Percentiles rank a stretch among this genome's conserved stretches.
Conservation (phyloP, 2,329 filamentous ascomycete genomes). For the Didymella segeticola region DNA sequence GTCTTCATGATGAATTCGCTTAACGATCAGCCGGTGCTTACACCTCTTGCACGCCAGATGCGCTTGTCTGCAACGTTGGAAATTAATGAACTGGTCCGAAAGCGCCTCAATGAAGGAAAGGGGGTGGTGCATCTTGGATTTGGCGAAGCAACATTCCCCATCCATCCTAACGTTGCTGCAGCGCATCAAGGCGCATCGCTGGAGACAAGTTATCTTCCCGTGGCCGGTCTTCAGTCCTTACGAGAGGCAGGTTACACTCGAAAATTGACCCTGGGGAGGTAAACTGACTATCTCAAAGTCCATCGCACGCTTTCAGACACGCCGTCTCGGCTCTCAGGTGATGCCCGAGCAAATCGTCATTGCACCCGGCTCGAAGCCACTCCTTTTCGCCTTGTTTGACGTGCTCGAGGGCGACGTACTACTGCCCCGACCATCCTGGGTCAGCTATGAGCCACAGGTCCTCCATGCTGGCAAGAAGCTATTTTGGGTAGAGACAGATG, state of each 20-base stretch:
- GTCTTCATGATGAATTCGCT: too few relatives aligned
- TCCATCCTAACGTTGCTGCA: not conserved
- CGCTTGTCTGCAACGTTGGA: conserved; percentile 6
- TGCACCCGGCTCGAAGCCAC: conserved; percentile 6
- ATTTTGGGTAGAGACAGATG: conserved; percentile 9
- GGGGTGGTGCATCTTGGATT: conserved; percentile 9
- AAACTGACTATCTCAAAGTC: not conserved
- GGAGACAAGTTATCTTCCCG: conserved; percentile 3
- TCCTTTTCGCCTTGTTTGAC: conserved; percentile 12
- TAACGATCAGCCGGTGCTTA: too few relatives aligned
- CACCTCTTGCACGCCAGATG: not conserved
- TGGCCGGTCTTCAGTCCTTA: not conserved
- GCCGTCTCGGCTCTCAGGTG: not conserved
- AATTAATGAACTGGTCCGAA: conserved; percentile 7
- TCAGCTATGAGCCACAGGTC: conserved; percentile 12
- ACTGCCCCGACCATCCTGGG: conserved; percentile 10
- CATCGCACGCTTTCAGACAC: conserved; percentile 8
- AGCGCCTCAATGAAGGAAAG: not conserved
- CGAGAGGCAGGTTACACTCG: not conserved
- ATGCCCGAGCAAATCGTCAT: conserved; percentile 5
- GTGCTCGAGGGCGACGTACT: conserved; percentile 5
- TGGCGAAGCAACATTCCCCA: conserved; percentile 10
- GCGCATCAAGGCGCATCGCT: conserved; percentile 2
- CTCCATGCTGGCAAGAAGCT: conserved; percentile 7
- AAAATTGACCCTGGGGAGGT: too few relatives aligned